Evolutionary conservation across 768 basidiomycete species (phyloP), one percentile per base, ranked within the genome.

Genomic region (Boletus bicolor): DNA sequence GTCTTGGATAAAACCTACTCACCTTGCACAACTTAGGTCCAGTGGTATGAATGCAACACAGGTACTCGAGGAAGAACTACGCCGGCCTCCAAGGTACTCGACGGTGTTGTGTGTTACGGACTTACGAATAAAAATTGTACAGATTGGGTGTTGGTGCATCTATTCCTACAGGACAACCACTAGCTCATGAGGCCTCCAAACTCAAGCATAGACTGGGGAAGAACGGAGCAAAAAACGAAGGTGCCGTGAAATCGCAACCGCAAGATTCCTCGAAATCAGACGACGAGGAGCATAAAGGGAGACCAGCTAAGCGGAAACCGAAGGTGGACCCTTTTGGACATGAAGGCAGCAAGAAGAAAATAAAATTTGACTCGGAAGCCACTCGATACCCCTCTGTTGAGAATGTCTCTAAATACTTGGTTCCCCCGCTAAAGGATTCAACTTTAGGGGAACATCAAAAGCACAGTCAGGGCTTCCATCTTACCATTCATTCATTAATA

Each of bases 101-200:
- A 44, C 26, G 12, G 42, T 45, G 35, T 42, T 42, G n/a, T 5
- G 21, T 14, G 26, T 24, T 5, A n/a, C 43, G 51, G 24, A 41
- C 54, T 53, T 38, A 52, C 41, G 28, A 26, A 39, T 63, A 46
- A 58, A 51, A 42, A 56, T 39, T 38, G 26, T 49, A 36, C 19
- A 92, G 90, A 62, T 74, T 92, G 54, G 90, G 90, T 52, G 87
- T 92, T 8, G 90, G 90, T 24, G 86, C 87, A 35, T 65, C 80
- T 30, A 72, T 83, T 24, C 81, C 87, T 30, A 81, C 80, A 49
- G 68, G 63, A n/a, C 56, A 77, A 30, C 71, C 61, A 48, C 60
- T 76, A 36, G 74, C 77, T 38, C 77, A 81, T 38, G 88, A 88
- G 53, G 73, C 77, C n/a, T 80, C 79, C 17, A 81, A 81, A 58